These are phyloP conservation scores for Ciborinia camelliae DNA, from an alignment of 2,329 filamentous ascomycete species.

Conservation along the genomic window DNA sequence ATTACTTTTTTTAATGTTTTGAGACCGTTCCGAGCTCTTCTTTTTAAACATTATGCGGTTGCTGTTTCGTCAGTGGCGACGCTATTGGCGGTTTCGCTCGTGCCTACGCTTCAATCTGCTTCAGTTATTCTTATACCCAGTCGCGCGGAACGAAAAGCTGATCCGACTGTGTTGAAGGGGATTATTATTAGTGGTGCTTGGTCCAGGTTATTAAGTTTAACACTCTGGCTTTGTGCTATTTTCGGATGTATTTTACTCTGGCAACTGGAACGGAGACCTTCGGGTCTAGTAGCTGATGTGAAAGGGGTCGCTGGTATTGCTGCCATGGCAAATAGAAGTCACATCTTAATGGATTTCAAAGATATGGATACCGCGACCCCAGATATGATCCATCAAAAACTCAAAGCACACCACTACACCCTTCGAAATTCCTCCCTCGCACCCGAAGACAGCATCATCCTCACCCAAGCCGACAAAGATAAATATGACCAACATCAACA, in stretches of 20 bases:
- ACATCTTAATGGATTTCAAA: slow-evolving; percentile 71
- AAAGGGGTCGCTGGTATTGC: slow-evolving; percentile 71
- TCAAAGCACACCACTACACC: slow-evolving; percentile 65
- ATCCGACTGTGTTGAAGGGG: slow-evolving; percentile 48
- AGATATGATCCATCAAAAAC: slow-evolving; percentile 62
- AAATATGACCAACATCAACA: slow-evolving; percentile 49
- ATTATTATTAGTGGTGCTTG: slow-evolving; percentile 56
- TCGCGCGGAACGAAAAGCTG: slow-evolving; percentile 43
- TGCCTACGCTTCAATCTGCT: slow-evolving; percentile 65
- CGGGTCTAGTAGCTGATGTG: slow-evolving; percentile 64
- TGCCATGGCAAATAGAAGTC: slow-evolving; percentile 69
- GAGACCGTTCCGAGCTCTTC: slow-evolving; percentile 60
- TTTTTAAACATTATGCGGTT: slow-evolving; percentile 64
- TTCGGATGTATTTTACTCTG: slow-evolving; percentile 57
- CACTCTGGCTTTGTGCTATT: slow-evolving; percentile 55
- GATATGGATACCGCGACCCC: slow-evolving; percentile 66
- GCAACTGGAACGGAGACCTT: slow-evolving; percentile 59
- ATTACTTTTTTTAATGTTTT: slow-evolving; percentile 65
- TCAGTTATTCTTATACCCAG: slow-evolving; percentile 56
- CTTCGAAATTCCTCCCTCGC: slow-evolving; percentile 68
- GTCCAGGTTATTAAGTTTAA: slow-evolving; percentile 58
- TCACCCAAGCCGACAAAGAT: slow-evolving; percentile 44
- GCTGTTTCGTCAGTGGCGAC: slow-evolving; percentile 62
- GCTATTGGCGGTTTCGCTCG: slow-evolving; percentile 62
- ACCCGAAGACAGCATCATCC: slow-evolving; percentile 53